Conservation (phyloP, 2,329 filamentous ascomycete species). For the Trichoderma sp. region DNA sequence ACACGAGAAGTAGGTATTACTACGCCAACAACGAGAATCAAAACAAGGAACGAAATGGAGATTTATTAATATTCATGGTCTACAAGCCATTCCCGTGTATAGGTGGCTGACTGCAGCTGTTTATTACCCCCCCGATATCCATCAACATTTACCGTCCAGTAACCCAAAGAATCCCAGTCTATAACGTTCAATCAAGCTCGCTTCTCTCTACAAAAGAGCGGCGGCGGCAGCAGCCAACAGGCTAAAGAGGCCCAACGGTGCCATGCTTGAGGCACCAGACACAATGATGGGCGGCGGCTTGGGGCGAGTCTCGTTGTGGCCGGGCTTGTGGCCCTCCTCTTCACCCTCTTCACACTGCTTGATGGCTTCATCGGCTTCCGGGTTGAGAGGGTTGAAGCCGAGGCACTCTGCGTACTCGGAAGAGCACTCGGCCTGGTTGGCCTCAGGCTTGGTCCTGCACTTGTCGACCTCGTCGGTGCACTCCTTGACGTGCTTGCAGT, state of each 20-base stretch:
- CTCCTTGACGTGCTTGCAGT: constrained; percentile 2
- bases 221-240: constrained; percentile 33
- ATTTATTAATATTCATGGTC: background rate
- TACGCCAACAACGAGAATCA: background rate
- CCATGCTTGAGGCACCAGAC: constrained; percentile 30
- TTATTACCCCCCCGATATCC: background rate
- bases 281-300: constrained; percentile 24
- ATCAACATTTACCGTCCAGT: background rate
- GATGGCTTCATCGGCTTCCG: background rate
- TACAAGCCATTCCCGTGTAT: background rate
- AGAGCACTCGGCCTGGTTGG: constrained; percentile 4
- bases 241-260: constrained; percentile 28
- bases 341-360: background rate
- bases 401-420: constrained; percentile 12
- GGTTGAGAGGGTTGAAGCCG: constrained; percentile 6
- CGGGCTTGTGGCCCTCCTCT: background rate
- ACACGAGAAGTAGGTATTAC: background rate
- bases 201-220: constrained; percentile 31
- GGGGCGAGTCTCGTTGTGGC: constrained; percentile 16
- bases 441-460: background rate
- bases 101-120: background rate
- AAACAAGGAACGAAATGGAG: background rate
- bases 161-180: background rate
- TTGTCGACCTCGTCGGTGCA: background rate
- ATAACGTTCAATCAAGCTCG: background rate